Conservation (phyloP, 164 flowering plant species). For the Buxus sempervirens region DNA sequence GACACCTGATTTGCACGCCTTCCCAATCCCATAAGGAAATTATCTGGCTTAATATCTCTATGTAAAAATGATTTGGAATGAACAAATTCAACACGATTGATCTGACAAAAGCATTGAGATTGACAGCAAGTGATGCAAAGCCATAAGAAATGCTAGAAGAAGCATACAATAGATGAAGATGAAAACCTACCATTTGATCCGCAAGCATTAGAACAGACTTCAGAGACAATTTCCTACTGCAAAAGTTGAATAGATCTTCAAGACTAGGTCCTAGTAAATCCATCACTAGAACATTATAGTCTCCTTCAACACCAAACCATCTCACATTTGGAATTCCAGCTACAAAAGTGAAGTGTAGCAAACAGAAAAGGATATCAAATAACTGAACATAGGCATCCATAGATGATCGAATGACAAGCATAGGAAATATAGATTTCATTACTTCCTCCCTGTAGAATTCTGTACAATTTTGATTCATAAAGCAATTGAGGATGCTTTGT, state of each 20-base stretch:
- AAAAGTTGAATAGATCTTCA: slow-evolving; percentile 72
- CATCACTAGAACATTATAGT: slow-evolving; percentile 74
- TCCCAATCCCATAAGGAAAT: slow-evolving; percentile 91
- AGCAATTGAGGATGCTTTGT: slow-evolving; percentile 75
- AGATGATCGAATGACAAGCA: neutral
- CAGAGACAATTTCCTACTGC: slow-evolving; percentile 65
- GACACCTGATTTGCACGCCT: slow-evolving; percentile 85
- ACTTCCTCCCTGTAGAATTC: slow-evolving; percentile 79
- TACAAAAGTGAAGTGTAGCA: slow-evolving; percentile 13
- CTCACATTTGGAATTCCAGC: slow-evolving; percentile 70
- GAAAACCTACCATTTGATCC: slow-evolving; percentile 71
- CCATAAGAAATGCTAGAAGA: neutral
- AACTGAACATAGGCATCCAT: neutral
- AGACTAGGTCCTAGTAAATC: slow-evolving; percentile 78
- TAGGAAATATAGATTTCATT: slow-evolving; percentile 15
- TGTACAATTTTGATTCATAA: slow-evolving; percentile 68
- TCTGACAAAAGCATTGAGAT: slow-evolving; percentile 32
- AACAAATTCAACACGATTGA: slow-evolving; percentile 83
- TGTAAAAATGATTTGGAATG: slow-evolving; percentile 77
- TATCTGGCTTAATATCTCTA: slow-evolving; percentile 88
- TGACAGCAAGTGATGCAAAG: neutral
- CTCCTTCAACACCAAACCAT: slow-evolving; percentile 82
- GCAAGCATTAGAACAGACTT: slow-evolving; percentile 86
- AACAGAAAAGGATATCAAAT: neutral
- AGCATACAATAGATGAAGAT: neutral